phyloP scores from a whole-genome alignment of 805 yeast genomes.

The Torulaspora indica region DNA sequence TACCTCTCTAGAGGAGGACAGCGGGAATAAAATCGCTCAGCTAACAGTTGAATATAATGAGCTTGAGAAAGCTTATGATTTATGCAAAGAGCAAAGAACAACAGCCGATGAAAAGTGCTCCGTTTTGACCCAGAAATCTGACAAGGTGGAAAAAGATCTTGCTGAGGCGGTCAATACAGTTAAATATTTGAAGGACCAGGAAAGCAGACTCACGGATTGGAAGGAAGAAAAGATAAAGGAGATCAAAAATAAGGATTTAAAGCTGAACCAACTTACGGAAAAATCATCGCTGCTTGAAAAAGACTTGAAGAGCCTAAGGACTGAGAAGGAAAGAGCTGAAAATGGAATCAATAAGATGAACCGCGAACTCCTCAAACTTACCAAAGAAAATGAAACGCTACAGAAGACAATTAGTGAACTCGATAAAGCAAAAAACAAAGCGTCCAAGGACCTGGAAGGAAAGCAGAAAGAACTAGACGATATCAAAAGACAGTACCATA shows the following conservation, averaged over 20 bases:
- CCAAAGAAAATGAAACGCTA: constrained; percentile 52
- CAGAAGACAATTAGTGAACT: constrained; percentile 41
- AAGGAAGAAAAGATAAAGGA: constrained; percentile 37
- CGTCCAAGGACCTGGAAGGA: constrained; percentile 25
- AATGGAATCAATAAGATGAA: constrained; percentile 89
- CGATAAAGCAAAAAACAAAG: constrained; percentile 43
- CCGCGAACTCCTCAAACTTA: constrained; percentile 66
- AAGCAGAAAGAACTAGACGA: constrained; percentile 19
- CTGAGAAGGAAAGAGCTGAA: constrained; percentile 61
- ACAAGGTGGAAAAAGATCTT: constrained; percentile 14
- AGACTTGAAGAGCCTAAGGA: constrained; percentile 26
- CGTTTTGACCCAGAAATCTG: constrained; percentile 15
- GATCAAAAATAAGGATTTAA: constrained; percentile 28
- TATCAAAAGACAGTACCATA: constrained; percentile 15
- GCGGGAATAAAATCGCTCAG: constrained; percentile 19
- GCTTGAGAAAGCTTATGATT: constrained; percentile 6
- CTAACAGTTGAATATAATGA: constrained; percentile 18
- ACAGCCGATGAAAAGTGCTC: constrained; percentile 11
- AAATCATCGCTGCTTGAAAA: constrained; percentile 25
- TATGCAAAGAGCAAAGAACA: constrained; percentile 9
- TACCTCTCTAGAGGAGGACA: constrained; percentile 31
- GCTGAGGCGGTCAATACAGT: constrained; percentile 13
- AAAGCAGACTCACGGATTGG: constrained; percentile 23
- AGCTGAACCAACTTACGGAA: constrained; percentile 14
- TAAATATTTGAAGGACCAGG: constrained; percentile 20